These are phyloP conservation scores for Arthrocladium fulminans DNA, from an alignment of 2,329 filamentous ascomycete species.

Conservation along the genomic window DNA sequence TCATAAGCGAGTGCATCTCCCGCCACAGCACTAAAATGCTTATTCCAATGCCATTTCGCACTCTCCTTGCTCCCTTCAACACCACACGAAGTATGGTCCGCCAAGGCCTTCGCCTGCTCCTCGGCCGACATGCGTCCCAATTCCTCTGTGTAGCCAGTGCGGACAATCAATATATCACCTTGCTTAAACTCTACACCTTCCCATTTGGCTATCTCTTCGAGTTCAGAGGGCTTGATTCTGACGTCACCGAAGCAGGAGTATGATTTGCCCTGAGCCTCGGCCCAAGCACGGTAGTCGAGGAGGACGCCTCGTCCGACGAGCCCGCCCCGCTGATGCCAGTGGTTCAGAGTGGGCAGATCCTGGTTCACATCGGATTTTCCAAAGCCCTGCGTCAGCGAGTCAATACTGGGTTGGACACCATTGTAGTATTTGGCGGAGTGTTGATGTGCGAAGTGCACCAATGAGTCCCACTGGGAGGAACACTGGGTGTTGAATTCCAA, in stretches of 20 bases:
- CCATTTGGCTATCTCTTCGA: constrained; percentile 25
- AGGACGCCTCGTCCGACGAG: constrained; percentile 35
- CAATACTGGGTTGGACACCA: constrained; percentile 27
- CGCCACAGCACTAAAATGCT: constrained; percentile 57
- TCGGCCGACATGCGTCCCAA: constrained; percentile 35
- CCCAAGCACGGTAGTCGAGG: constrained; percentile 39
- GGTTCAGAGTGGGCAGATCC: constrained; percentile 30
- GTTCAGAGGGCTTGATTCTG: constrained; percentile 56
- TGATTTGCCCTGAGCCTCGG: constrained; percentile 44
- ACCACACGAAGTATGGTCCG: constrained; percentile 31
- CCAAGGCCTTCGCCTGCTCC: constrained; percentile 28
- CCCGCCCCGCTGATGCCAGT: constrained; percentile 33
- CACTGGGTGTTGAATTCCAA: constrained; percentile 42
- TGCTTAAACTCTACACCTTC: constrained; percentile 47
- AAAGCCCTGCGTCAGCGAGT: constrained; percentile 20
- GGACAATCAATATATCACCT: constrained; percentile 59
- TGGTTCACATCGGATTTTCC: neutral
- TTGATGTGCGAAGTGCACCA: constrained; percentile 39
- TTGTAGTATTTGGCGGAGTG: constrained; percentile 34
- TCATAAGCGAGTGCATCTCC: constrained; percentile 58
- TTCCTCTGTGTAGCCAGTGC: constrained; percentile 54
- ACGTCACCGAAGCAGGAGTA: constrained; percentile 50
- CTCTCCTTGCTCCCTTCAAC: constrained; percentile 47
- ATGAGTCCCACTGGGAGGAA: constrained; percentile 43
- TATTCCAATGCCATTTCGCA: constrained; percentile 59